These are phyloP conservation scores for Xylaria venustula DNA, from an alignment of 495 filamentous ascomycete genomes.

Conservation along the genomic window DNA sequence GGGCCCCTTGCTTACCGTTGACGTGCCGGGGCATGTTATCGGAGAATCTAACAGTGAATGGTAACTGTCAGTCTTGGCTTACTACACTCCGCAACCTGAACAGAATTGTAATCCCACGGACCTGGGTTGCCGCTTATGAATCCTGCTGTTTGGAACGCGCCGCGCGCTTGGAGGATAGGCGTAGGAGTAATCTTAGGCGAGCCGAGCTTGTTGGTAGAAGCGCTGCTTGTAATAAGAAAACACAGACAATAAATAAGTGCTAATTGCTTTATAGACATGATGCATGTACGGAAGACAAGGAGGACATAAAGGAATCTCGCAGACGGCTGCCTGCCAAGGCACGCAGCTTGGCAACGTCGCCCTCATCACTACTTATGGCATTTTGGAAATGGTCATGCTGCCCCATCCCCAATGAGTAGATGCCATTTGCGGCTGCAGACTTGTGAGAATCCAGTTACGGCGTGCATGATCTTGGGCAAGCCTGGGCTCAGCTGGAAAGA, in stretches of 20 bases:
- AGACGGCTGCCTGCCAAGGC: neutral
- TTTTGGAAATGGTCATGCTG: neutral
- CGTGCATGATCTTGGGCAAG: neutral
- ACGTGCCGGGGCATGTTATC: neutral
- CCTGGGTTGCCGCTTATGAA: slow-evolving; percentile 2
- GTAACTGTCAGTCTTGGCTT: neutral
- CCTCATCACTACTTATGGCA: neutral
- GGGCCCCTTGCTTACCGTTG: neutral
- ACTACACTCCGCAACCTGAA: neutral
- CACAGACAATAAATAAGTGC: neutral
- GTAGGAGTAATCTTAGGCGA: neutral
- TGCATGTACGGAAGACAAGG: neutral
- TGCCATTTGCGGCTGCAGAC: neutral
- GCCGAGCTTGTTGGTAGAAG: neutral
- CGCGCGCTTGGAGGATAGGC: neutral
- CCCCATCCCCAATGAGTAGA: neutral
- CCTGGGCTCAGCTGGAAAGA: neutral
- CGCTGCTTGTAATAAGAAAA: neutral
- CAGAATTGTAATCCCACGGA: neutral
- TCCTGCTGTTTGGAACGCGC: neutral
- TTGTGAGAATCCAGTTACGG: neutral
- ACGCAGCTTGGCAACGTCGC: neutral
- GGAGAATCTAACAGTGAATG: neutral
- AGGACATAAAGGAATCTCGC: no score
- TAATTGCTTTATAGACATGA: neutral